Conservation (phyloP, 306 rosid species). For the Pyrus bretschneideri region DNA sequence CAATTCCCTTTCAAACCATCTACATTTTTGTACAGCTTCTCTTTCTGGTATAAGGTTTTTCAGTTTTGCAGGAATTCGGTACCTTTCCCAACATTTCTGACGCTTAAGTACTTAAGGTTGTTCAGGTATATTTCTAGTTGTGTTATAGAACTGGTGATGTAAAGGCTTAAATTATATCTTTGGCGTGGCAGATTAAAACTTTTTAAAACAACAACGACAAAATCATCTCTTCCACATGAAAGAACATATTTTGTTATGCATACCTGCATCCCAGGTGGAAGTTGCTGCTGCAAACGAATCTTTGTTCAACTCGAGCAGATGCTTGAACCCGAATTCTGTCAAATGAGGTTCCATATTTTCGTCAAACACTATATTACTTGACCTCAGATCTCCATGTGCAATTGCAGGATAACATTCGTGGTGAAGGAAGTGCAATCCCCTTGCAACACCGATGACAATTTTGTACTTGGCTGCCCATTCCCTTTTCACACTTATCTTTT, state of each 20-base stretch:
- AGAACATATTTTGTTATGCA: not conserved
- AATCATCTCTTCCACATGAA: not conserved
- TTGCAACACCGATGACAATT: conserved; percentile 62
- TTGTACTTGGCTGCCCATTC: conserved; percentile 68
- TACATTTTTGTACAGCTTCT: not conserved
- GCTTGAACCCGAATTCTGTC: conserved; percentile 75
- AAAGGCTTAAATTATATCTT: conserved; percentile 1
- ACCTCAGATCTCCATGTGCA: conserved; percentile 80
- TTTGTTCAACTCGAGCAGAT: conserved; percentile 43
- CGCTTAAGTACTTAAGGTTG: not conserved
- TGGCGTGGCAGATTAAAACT: not conserved
- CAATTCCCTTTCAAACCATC: not conserved
- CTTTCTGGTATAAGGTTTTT: not conserved
- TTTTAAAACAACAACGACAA: not conserved
- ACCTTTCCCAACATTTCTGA: not conserved
- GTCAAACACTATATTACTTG: conserved; percentile 70
- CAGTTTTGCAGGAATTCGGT: not conserved
- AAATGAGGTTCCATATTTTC: conserved; percentile 86
- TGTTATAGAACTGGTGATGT: not conserved
- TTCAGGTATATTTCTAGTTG: not conserved
- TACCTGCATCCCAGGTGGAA: conserved; percentile 57
- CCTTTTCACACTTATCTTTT: conserved; percentile 51
- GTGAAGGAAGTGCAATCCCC: conserved; percentile 83
- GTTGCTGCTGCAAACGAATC: conserved; percentile 33
- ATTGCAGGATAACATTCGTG: conserved; percentile 75